phyloP scores from a whole-genome alignment of 345 rosid genomes.

The Eucalyptus sp. region DNA sequence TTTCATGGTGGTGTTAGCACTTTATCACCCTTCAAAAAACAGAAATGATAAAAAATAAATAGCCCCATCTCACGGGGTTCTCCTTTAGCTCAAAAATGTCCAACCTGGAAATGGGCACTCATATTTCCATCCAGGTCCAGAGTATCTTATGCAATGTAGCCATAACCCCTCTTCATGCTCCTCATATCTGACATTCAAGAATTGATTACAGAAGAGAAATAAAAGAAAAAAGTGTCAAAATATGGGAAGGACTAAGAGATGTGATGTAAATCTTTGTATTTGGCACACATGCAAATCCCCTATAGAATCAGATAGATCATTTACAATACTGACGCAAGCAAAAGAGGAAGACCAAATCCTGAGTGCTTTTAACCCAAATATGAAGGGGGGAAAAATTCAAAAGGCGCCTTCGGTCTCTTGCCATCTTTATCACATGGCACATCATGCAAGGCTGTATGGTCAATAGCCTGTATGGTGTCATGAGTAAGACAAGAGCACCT shows the following conservation, averaged over 20 bases:
- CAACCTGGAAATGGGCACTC: conserved; percentile 77
- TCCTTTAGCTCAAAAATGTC: conserved; percentile 26
- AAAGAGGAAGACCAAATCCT: not conserved
- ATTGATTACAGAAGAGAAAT: not conserved
- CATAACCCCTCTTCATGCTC: conserved; percentile 66
- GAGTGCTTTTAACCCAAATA: not conserved
- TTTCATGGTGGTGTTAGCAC: not conserved
- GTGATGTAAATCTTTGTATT: not conserved
- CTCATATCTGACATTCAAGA: conserved; percentile 27
- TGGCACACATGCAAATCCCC: not conserved
- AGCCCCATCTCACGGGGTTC: not conserved
- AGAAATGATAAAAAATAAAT: not conserved
- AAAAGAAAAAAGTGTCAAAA: not conserved
- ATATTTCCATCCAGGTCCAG: conserved; percentile 74
- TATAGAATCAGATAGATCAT: not conserved
- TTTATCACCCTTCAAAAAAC: not conserved
- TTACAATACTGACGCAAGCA: not conserved
- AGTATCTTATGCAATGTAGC: conserved; percentile 63
- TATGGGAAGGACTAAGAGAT: not conserved
- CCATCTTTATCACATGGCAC: not conserved
- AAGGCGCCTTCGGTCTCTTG: not conserved
- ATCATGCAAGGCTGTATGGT: not conserved
- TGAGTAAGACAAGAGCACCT: not conserved
- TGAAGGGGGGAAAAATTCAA: not conserved
- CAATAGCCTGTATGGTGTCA: not conserved